A percentile compares a stretch with the other conserved stretches of the same genome.
Conservation (phyloP, 345 rosid genomes). For the Euphorbia lathyris region DNA sequence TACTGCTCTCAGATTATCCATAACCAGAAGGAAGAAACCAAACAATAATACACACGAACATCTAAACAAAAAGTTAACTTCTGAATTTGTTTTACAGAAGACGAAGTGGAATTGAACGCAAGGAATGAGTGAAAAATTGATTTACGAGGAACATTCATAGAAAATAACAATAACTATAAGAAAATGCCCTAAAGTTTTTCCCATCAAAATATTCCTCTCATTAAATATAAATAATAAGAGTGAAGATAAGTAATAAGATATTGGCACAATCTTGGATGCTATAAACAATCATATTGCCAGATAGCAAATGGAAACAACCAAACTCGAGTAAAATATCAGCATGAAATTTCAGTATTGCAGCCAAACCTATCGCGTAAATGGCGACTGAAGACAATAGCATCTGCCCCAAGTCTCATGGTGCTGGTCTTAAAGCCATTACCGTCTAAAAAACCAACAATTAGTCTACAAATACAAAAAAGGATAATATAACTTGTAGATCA, state of each 20-base stretch:
- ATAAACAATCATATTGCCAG: slow-evolving; percentile 16
- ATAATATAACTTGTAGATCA: slow-evolving; percentile 17
- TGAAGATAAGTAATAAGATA: background rate
- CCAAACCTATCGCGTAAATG: slow-evolving; percentile 57
- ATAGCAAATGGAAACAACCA: background rate
- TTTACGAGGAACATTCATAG: background rate
- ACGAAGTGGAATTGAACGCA: background rate
- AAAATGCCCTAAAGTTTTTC: background rate
- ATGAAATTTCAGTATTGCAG: slow-evolving; percentile 10
- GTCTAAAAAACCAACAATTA: slow-evolving; percentile 54
- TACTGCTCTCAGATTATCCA: background rate
- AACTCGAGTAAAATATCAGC: slow-evolving; percentile 3
- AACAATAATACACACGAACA: background rate
- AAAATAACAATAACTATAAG: background rate
- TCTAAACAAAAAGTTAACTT: background rate
- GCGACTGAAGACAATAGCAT: slow-evolving; percentile 88
- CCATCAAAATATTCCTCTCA: background rate
- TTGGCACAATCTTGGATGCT: slow-evolving; percentile 7
- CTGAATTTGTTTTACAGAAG: background rate
- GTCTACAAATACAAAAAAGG: slow-evolving; percentile 18
- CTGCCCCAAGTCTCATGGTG: slow-evolving; percentile 97
- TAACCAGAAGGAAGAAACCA: background rate
- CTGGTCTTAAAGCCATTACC: slow-evolving; percentile 99
- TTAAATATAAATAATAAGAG: background rate
- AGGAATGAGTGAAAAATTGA: background rate